phyloP scores from a whole-genome alignment of 805 yeast genomes.

The Lipomyces spencermartinsiae region DNA sequence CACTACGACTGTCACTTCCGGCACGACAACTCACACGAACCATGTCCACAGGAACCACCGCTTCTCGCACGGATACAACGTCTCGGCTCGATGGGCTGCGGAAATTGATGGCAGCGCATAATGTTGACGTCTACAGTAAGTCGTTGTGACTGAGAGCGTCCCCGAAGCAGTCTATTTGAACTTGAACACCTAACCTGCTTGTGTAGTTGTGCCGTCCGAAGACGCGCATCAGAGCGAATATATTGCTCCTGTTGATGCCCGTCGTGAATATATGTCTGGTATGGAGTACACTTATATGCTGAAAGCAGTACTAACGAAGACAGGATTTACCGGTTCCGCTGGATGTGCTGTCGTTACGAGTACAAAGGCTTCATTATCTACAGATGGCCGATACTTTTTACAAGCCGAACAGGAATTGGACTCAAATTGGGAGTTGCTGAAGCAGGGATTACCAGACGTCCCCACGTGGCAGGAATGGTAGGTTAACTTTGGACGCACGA shows the following conservation, averaged over 20 bases:
- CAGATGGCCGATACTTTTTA: slow-evolving; percentile 93
- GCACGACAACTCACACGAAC: slow-evolving; percentile 5
- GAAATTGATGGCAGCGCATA: slow-evolving; percentile 63
- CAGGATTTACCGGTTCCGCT: slow-evolving; percentile 83
- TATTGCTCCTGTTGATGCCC: slow-evolving; percentile 78
- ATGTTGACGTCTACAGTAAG: slow-evolving; percentile 67
- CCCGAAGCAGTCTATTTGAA: neutral
- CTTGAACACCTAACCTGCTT: neutral
- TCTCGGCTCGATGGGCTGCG: slow-evolving; percentile 66
- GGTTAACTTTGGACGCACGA: neutral
- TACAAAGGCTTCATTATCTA: slow-evolving; percentile 76
- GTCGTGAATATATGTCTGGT: slow-evolving; percentile 82
- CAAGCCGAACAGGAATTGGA: slow-evolving; percentile 89
- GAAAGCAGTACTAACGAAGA: neutral
- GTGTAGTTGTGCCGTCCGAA: slow-evolving; percentile 70
- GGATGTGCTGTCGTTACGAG: slow-evolving; percentile 86
- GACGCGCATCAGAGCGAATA: slow-evolving; percentile 96
- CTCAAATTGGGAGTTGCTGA: slow-evolving; percentile 76
- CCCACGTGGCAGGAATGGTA: slow-evolving; percentile 81
- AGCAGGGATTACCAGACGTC: slow-evolving; percentile 74
- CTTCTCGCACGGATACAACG: slow-evolving; percentile 32
- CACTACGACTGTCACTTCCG: slow-evolving; percentile 2
- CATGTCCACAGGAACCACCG: slow-evolving; percentile 21
- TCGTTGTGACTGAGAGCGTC: neutral
- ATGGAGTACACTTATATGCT: neutral